Percentiles rank a stretch among this genome's conserved stretches.
Conservation (phyloP, 306 rosid species). For the Erythrophleum fordii region DNA sequence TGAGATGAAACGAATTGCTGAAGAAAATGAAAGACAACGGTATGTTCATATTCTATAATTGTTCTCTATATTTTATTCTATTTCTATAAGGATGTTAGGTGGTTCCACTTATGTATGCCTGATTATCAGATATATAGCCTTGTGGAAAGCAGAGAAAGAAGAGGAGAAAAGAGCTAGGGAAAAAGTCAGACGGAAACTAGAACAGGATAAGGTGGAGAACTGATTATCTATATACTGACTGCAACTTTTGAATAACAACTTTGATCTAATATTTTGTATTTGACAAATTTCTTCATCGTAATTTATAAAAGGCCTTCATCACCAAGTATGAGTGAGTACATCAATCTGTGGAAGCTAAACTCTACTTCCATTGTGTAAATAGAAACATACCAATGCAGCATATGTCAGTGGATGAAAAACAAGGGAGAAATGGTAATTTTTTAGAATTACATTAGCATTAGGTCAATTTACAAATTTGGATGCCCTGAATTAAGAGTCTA, state of each 20-base stretch:
- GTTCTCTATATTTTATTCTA: slow-evolving; percentile 13
- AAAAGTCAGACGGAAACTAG: slow-evolving; percentile 58
- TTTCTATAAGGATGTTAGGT: background rate
- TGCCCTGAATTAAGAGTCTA: background rate
- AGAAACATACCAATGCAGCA: background rate
- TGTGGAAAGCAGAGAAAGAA: slow-evolving; percentile 65
- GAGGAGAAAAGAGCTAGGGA: slow-evolving; percentile 81
- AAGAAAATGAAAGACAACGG: slow-evolving; percentile 80
- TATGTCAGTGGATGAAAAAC: background rate
- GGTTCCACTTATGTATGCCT: slow-evolving; percentile 1
- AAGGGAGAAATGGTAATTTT: background rate
- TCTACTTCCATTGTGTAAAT: background rate
- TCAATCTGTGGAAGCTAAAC: background rate
- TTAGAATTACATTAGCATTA: background rate
- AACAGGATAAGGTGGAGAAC: slow-evolving; percentile 80
- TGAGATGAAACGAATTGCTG: slow-evolving; percentile 59
- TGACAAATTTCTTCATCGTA: background rate
- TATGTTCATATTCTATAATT: slow-evolving; percentile 33
- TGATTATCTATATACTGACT: background rate
- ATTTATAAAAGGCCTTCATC: background rate
- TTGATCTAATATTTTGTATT: background rate
- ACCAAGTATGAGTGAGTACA: background rate
- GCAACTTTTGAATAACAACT: background rate
- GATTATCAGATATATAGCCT: slow-evolving; percentile 52
- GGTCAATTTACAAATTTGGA: background rate